Base-by-base conservation (phyloP, 1,284 basidiomycete species). In the Cutaneotrichosporon cavernicola region DNA sequence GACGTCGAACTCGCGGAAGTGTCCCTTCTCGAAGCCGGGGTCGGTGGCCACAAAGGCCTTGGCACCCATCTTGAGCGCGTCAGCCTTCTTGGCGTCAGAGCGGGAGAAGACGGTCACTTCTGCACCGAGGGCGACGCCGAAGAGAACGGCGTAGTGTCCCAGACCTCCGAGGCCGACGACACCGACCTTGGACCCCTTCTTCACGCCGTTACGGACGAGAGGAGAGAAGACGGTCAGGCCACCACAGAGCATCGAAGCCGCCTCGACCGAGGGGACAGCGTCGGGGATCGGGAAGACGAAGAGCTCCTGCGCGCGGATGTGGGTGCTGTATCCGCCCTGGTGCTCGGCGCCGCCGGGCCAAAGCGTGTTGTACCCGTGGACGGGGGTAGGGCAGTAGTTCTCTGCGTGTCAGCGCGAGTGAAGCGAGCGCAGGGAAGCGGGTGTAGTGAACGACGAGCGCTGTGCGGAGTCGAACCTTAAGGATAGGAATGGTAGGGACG, bases 221-320 rank as follows among this genome's bases (percentile, higher is more conserved):
- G 89, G 88, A 0, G 86, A 87, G 81, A 83, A 89, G 49, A 87
- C 84, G 9, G 88, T 89, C 26, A 89, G 76, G 57, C 88, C 88
- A 5, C 83, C 88, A 72, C 88, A 89, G 36, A 87, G 75, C 77
- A 81, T 80, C 26, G 82, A 82, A 11, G 82, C 82, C 3, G 84
- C 87, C 65, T 86, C 77, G 63, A 84, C 84, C 3, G 84, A 83
- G 46, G 83, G 77, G 61, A 90, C 77, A 11, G 72, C 82, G 5
- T 88, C 85, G 0, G 89, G 89, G 59, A 91, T 85, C 16, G 85
- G 83, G 80, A 90, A 89, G 51, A 88, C 87, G 73, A 88, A 90
- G 66, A 83, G 84, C 71, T 89, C 83, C 69, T 89, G 85, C 0
- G 85, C 87, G 56, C 88, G 85, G 67, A 89, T 85, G 67, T 84